Percentiles rank a stretch among this genome's conserved stretches.
Evolutionary conservation across 306 rosid species (phyloP).

Genomic region (Pterocarpus santalinus): DNA sequence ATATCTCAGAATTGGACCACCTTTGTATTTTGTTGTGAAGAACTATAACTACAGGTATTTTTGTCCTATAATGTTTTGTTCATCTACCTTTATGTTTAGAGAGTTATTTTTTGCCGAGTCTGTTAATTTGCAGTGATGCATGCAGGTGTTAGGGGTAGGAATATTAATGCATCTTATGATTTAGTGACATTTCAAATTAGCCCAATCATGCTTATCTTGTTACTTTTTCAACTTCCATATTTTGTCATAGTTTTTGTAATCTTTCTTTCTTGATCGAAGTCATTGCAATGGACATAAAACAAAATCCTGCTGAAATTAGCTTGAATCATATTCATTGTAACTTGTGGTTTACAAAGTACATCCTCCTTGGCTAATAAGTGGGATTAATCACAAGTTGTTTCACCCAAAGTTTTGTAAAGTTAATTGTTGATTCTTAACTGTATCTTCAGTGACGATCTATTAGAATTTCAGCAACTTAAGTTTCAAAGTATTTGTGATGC

Average conservation of each 20-base stretch:
- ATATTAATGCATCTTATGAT: slow-evolving; percentile 33
- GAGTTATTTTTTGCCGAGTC: slow-evolving; percentile 1
- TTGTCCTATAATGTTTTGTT: slow-evolving; percentile 21
- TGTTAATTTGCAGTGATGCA: slow-evolving; percentile 30
- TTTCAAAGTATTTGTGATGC: slow-evolving; percentile 17
- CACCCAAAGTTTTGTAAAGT: slow-evolving; percentile 24
- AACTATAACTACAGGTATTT: slow-evolving; percentile 91
- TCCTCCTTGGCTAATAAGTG: slow-evolving; percentile 16
- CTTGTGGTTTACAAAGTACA: slow-evolving; percentile 28
- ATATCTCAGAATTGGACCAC: slow-evolving; percentile 96
- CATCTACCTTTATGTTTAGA: slow-evolving; percentile 24
- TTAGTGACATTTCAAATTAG: not conserved
- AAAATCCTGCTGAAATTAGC: slow-evolving; percentile 7
- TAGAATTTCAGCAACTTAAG: slow-evolving; percentile 11
- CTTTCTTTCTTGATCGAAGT: slow-evolving; percentile 3
- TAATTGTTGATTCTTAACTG: slow-evolving; percentile 24
- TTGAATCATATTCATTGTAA: slow-evolving; percentile 25
- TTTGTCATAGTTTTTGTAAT: slow-evolving; percentile 11
- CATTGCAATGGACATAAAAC: not conserved
- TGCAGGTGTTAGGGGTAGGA: slow-evolving; percentile 33
- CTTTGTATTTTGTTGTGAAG: slow-evolving; percentile 93
- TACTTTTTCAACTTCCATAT: not conserved
- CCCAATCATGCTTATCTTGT: not conserved
- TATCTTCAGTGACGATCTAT: slow-evolving; percentile 12
- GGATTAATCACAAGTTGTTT: slow-evolving; percentile 31